Evolutionary conservation across 768 basidiomycete genomes (phyloP), one percentile per base, ranked within the genome.

Genomic region (Fomitopsis serialis): DNA sequence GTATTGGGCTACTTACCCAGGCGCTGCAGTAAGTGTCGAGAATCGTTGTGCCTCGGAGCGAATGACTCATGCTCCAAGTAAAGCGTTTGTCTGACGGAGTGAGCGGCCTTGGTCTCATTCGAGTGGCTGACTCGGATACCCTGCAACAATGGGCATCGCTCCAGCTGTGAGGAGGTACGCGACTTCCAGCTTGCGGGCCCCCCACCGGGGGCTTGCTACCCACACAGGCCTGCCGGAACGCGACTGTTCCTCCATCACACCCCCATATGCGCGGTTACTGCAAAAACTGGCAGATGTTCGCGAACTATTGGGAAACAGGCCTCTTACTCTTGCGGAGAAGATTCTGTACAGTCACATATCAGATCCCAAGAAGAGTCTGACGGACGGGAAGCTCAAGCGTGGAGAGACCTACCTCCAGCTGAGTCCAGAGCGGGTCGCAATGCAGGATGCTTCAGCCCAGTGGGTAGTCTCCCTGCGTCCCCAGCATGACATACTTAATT

Each of bases 301-400:
- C 42, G 66, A 77, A 51, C 70, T 89, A 43, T 77, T 98, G 52
- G 72, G 76, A 60, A 76, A 82, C 59, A 76, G 85, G 50, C 95
- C 94, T 35, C 73, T 99, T 51, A 92, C 94, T 2, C 77, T 99
- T n/a, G 88, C 95, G 21, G 97, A 99, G 72, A 99, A 99, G 78
- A 95, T 98, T 42, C 77, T 99, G 27, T 98, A 97, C 72, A 87
- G 91, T 62, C 97, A 99, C 71, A 74, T 98, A 51, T 71, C 81
- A 57, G 80, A 96, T 60, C 91, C 92, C 3, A 81, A 86, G 53
- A 82, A 84, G 62, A 82, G 75, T 50, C 70, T 95, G 45, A 78
- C 78, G 34, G 70, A 78, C 43, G 80, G 81, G 25, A 81, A 82
- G 27, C 84, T 79, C 59, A 77, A 92, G 37, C 78, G 95, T 61